Evolutionary conservation across 2,329 filamentous ascomycete species (phyloP).

Genomic region (Penicillium sp.): DNA sequence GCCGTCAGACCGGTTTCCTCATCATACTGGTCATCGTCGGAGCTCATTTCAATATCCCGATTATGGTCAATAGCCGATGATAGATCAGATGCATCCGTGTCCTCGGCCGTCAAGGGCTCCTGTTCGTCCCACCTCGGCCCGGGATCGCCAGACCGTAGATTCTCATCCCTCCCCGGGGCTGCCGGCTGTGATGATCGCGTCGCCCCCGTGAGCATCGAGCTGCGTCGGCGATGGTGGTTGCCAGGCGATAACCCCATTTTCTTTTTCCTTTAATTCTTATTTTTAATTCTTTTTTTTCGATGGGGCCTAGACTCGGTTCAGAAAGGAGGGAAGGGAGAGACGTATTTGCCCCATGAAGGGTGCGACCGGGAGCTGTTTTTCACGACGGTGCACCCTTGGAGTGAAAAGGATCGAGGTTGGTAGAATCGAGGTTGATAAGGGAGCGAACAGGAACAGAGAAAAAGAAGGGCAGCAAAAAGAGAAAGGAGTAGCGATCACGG

Average conservation of each 20-base stretch:
- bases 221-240: slow-evolving; percentile 38
- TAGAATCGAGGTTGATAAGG: not conserved
- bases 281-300: not conserved
- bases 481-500: slow-evolving; percentile 5
- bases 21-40: slow-evolving; percentile 74
- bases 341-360: slow-evolving; percentile 18
- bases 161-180: slow-evolving; percentile 32
- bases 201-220: slow-evolving; percentile 36
- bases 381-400: slow-evolving; percentile 13
- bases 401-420: not conserved
- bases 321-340: slow-evolving; percentile 9
- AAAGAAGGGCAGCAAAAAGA: not conserved
- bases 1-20: slow-evolving; percentile 83
- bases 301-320: slow-evolving; percentile 11
- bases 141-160: slow-evolving; percentile 21
- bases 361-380: slow-evolving; percentile 8
- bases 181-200: slow-evolving; percentile 48
- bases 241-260: slow-evolving; percentile 34
- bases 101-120: slow-evolving; percentile 31
- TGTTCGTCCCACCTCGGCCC: slow-evolving; percentile 30
- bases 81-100: slow-evolving; percentile 38
- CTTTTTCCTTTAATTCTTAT: not conserved
- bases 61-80: slow-evolving; percentile 42
- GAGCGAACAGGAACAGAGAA: not conserved
- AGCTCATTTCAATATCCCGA: slow-evolving; percentile 56